Evolutionary conservation across 2,329 filamentous ascomycete species (phyloP), one percentile per base, ranked within the genome.

Genomic region (Xylaria sp.): DNA sequence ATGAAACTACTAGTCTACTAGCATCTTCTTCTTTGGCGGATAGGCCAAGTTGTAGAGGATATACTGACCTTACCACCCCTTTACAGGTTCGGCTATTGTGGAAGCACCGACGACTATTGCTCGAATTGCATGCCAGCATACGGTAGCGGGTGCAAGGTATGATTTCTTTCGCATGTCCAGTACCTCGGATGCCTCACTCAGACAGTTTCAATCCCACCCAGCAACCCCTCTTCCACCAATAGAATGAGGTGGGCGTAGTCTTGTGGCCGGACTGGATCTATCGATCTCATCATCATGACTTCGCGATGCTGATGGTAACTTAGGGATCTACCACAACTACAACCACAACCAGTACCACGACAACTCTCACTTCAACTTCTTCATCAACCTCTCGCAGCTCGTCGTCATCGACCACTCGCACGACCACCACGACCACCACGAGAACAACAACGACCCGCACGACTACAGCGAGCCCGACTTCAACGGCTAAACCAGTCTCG

Each of bases 61-160:
- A 64, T 52, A 23, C 66, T 65, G 10, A 62, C 34, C 12, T 57
- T 20, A n/a, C 3, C 32, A 37, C 70, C 63, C 70, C 74, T 66
- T 34, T 39, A 46, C 66, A 76, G 76, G 70, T 70, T 78, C 70
- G 76, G 77, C 34, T 82, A 68, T 73, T 84, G 82, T 72, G 82
- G 84, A 51, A 75, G 74, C 23, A 79, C 79, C 1, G 75, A 75
- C n/a, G 80, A 79, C 44, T 80, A 84, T 68, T 84, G 82, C 72
- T 76, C 76, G 34, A 74, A 68, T 12, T 84, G 82, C 69, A 82
- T 83, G 71, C 68, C 74, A 8, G 73, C n/a, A 1, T 80, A 78
- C 59, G 79, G 78, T 63, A 75, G 75, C 44, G 74, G 77, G 52
- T 77, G 75, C 72, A 70, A 74, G 74, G 74, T 72, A 75, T 65